Evolutionary conservation across 2,329 filamentous ascomycete genomes (phyloP), one percentile per base, ranked within the genome.

Genomic region (Epicoccum sorghinum): DNA sequence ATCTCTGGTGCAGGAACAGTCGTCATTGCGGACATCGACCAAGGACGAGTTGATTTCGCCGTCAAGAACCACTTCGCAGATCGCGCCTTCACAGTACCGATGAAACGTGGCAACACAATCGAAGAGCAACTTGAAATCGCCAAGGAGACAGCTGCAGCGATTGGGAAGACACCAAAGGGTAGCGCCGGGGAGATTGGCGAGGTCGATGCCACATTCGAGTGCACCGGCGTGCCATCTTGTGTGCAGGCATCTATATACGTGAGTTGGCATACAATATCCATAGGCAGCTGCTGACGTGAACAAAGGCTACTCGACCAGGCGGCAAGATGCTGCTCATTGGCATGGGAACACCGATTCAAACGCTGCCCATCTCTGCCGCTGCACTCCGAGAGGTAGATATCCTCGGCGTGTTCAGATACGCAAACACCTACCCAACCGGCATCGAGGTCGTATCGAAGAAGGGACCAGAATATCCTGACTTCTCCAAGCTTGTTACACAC

Each of bases 281-380:
- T 13, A 10, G 4, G 5, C 3, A 24, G 1, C n/a, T n/a, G 25
- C 56, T 61, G 14, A 68, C 27, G 47, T 35, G 39, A 1, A 24
- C 9, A 4, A 40, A 80, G 77, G 73, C 87, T 3, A 87, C 88
- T 8, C 82, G 82, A 53, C 81, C 89, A 0, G 89, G 89, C 24
- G 89, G 89, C 14, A 88, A 87, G 64, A 80, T 91, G 43, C 82
- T 92, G 71, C 86, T 92, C 71, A 88, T 93, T 23, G 89, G 89
- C 47, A 92, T 92, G 89, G 89, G 89, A 33, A 89, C 84, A 4
- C 89, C 89, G 0, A 83, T 91, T 47, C 88, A 91, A 71, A 91
- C 88, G 0, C 79, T 92, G 1, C 89, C 89, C 1, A 78, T 93
- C 40, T 89, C 86, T 7, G 86, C 87, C 4, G 89, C 89, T 3